Percentiles rank a stretch among this genome's conserved stretches.
Evolutionary conservation across 2,329 filamentous ascomycete genomes (phyloP).

Genomic region (Clarireedia hainanense): DNA sequence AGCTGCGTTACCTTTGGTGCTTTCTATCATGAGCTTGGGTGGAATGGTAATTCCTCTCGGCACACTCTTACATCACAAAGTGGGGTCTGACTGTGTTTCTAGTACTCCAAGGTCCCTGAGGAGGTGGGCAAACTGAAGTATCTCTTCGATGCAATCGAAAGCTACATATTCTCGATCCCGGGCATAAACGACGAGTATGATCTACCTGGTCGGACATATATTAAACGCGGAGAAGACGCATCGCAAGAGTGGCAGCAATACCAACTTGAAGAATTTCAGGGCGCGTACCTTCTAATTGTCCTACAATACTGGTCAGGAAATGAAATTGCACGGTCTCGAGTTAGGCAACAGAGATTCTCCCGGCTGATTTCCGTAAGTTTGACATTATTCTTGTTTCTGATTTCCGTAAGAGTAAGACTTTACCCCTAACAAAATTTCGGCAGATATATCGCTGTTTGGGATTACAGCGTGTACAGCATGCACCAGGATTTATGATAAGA

Average conservation of each 20-base stretch:
- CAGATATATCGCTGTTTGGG: constrained; percentile 25
- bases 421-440: background rate
- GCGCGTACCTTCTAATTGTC: constrained; percentile 27
- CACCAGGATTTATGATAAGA: constrained; percentile 18
- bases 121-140: constrained; percentile 20
- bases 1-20: constrained; percentile 25
- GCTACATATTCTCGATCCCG: constrained; percentile 23
- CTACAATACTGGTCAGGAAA: constrained; percentile 28
- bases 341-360: constrained; percentile 25
- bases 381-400: background rate
- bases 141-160: constrained; percentile 24
- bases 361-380: constrained; percentile 23
- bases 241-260: constrained; percentile 27
- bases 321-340: constrained; percentile 21
- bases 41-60: constrained; percentile 22
- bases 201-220: constrained; percentile 21
- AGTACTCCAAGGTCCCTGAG: constrained; percentile 23
- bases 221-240: constrained; percentile 16
- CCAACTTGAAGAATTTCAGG: constrained; percentile 27
- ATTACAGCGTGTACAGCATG: constrained; percentile 21
- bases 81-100: background rate
- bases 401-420: background rate
- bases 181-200: constrained; percentile 26
- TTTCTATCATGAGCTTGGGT: constrained; percentile 26
- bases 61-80: background rate